These are phyloP conservation scores for Fonsecaea pedrosoi DNA, from an alignment of 2,329 filamentous ascomycete genomes.

Conservation along the genomic window DNA sequence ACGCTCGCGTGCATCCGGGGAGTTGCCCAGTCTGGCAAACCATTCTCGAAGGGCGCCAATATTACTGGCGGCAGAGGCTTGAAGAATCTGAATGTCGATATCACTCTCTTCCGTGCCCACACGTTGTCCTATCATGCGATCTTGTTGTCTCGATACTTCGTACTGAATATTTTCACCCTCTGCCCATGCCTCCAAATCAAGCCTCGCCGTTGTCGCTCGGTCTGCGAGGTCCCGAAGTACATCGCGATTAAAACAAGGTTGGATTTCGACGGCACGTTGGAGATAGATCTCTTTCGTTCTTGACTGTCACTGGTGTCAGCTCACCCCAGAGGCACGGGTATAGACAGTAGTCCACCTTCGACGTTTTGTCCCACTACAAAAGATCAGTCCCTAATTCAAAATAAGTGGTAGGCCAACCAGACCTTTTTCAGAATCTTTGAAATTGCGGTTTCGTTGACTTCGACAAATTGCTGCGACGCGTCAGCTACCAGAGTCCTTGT, in stretches of 20 bases:
- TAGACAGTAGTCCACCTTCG: slow-evolving; percentile 68
- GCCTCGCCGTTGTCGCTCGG: slow-evolving; percentile 91
- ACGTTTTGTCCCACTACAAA: slow-evolving; percentile 92
- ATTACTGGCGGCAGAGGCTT: slow-evolving; percentile 85
- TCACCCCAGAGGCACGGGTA: slow-evolving; percentile 20
- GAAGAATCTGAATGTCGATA: slow-evolving; percentile 83
- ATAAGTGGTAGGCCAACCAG: slow-evolving; percentile 40
- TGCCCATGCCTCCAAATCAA: slow-evolving; percentile 95
- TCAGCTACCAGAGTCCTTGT: slow-evolving; percentile 11
- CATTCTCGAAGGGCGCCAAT: slow-evolving; percentile 78
- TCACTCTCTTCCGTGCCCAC: slow-evolving; percentile 83
- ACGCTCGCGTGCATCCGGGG: slow-evolving; percentile 71
- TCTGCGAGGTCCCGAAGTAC: slow-evolving; percentile 97
- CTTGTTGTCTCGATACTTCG: slow-evolving; percentile 58
- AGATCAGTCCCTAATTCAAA: slow-evolving; percentile 42
- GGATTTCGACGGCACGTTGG: slow-evolving; percentile 92
- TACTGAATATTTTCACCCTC: slow-evolving; percentile 94
- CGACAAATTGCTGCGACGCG: slow-evolving; percentile 80
- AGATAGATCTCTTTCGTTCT: slow-evolving; percentile 98
- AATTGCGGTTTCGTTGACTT: slow-evolving; percentile 96
- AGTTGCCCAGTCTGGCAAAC: slow-evolving; percentile 70
- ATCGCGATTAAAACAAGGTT: slow-evolving; percentile 96
- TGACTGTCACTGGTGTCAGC: slow-evolving; percentile 62
- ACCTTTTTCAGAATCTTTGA: slow-evolving; percentile 98
- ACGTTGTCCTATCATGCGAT: slow-evolving; percentile 49